Conservation (phyloP, 169 alveolate species). For the Plasmodium vinckei region DNA sequence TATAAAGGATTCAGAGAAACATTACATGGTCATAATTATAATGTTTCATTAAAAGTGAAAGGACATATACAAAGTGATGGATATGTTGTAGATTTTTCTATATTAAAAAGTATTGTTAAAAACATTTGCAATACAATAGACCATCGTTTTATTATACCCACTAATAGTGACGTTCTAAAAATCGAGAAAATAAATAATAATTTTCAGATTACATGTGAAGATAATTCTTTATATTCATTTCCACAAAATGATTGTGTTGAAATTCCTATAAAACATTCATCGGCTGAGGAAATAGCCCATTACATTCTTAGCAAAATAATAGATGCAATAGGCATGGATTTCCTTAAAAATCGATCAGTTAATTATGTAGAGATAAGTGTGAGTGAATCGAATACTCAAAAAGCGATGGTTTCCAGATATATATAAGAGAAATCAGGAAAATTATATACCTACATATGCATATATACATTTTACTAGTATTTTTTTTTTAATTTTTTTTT, state of each 20-base stretch:
- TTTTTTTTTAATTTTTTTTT: too few relatives aligned
- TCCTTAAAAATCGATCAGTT: conserved; percentile 37
- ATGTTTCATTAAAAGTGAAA: conserved; percentile 58
- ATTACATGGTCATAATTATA: conserved; percentile 77
- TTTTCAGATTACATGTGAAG: conserved; percentile 65
- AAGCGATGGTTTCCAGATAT: conserved; percentile 34
- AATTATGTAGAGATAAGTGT: conserved; percentile 43
- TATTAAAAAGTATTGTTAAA: conserved; percentile 45
- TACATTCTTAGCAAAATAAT: conserved; percentile 36
- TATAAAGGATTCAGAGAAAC: conserved; percentile 70
- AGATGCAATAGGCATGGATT: conserved; percentile 42
- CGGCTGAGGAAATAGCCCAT: conserved; percentile 70
- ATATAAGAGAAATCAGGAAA: conserved; percentile 11
- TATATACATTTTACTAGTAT: background rate
- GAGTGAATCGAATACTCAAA: conserved; percentile 73
- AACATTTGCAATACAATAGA: conserved; percentile 49
- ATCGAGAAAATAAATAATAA: conserved; percentile 44
- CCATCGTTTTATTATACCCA: conserved; percentile 71
- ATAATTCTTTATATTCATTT: conserved; percentile 65
- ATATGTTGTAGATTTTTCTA: conserved; percentile 71
- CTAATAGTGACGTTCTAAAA: conserved; percentile 72
- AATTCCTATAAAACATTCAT: conserved; percentile 75
- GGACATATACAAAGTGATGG: conserved; percentile 72
- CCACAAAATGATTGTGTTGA: conserved; percentile 58
- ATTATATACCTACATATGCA: background rate